These are phyloP conservation scores for Rosa multiflora DNA, from an alignment of 306 rosid species.

Conservation along the genomic window DNA sequence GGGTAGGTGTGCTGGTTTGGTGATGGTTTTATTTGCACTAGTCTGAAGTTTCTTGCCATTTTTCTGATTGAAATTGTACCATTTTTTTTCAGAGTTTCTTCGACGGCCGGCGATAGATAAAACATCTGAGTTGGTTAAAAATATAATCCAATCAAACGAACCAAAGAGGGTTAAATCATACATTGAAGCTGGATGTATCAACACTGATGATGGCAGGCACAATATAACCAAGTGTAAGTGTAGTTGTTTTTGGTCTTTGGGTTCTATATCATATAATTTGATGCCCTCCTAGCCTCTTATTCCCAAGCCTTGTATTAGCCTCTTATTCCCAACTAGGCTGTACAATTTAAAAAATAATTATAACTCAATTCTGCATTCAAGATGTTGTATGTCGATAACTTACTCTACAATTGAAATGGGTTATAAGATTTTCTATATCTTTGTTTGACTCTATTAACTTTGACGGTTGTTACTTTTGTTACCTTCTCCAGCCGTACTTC, in stretches of 20 bases:
- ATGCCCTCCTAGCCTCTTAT: not conserved
- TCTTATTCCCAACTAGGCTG: too few species aligned
- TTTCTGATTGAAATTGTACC: constrained; percentile 1
- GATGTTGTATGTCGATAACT: not conserved
- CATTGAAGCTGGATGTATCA: constrained; percentile 61
- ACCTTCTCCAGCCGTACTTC: not conserved
- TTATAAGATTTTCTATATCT: not conserved
- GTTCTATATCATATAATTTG: not conserved
- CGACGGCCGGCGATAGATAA: constrained; percentile 54
- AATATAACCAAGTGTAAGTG: constrained; percentile 49
- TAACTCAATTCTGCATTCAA: not conserved
- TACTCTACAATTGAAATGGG: not conserved
- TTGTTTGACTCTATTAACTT: not conserved
- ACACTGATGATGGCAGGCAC: constrained; percentile 41
- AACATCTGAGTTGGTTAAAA: constrained; percentile 49
- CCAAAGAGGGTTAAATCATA: constrained; percentile 58
- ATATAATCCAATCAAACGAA: constrained; percentile 49
- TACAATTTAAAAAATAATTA: not conserved
- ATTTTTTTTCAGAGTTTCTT: constrained; percentile 53
- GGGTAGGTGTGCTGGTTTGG: constrained; percentile 44
- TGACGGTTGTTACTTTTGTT: not conserved
- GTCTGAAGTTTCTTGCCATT: not conserved
- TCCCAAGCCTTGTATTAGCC: not conserved
- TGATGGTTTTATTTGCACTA: too few species aligned
- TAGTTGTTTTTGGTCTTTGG: not conserved